phyloP scores from a whole-genome alignment of 176 grass and related monocot species.

The Carex pumila region DNA sequence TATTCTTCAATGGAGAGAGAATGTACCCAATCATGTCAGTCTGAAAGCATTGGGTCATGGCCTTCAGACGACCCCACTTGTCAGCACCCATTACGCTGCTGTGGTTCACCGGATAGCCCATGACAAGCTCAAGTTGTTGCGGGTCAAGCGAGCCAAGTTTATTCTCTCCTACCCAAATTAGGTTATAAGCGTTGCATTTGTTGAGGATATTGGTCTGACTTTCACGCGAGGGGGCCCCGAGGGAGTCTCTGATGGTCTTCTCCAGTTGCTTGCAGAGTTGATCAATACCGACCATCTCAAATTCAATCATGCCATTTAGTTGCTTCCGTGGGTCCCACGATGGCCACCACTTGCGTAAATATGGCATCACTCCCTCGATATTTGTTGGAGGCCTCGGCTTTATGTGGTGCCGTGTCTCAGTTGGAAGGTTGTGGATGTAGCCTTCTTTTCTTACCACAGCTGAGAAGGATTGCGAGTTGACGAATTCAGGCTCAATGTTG shows the following conservation, averaged over 20 bases:
- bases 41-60: slow-evolving; percentile 56
- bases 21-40: slow-evolving; percentile 46
- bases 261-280: slow-evolving; percentile 38
- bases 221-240: slow-evolving; percentile 37
- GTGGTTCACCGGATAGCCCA: slow-evolving; percentile 65
- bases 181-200: slow-evolving; percentile 49
- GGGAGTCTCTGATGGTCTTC: slow-evolving; percentile 38
- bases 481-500: slow-evolving; percentile 54
- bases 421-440: slow-evolving; percentile 81
- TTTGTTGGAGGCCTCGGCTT: slow-evolving; percentile 50
- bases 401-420: slow-evolving; percentile 20
- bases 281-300: slow-evolving; percentile 17
- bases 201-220: slow-evolving; percentile 33
- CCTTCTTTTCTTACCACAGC: slow-evolving; percentile 62
- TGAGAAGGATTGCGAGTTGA: slow-evolving; percentile 54
- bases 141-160: slow-evolving; percentile 52
- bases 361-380: slow-evolving; percentile 48
- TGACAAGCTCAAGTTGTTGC: slow-evolving; percentile 48
- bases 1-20: slow-evolving; percentile 51
- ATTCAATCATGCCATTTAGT: slow-evolving; percentile 22
- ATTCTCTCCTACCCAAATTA: slow-evolving; percentile 52
- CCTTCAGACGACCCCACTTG: slow-evolving; percentile 30
- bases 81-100: slow-evolving; percentile 38
- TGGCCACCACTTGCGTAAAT: slow-evolving; percentile 52
- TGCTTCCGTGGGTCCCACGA: slow-evolving; percentile 66